These are phyloP conservation scores for Cruciata laevipes DNA, from an alignment of 257 asterid genomes.

Conservation along the genomic window DNA sequence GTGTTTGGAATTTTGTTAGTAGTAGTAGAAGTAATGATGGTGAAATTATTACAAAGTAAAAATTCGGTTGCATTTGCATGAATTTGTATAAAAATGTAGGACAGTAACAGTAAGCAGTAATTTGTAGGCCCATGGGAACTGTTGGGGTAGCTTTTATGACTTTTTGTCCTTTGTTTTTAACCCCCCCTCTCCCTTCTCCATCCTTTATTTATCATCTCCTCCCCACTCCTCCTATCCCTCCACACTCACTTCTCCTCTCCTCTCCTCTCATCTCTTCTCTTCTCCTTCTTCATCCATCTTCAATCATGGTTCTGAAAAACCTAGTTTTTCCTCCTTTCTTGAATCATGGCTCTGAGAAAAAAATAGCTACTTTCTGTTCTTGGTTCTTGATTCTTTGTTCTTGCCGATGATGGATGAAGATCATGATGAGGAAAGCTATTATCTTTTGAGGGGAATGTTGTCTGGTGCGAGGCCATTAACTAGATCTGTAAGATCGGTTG, in stretches of 20 bases:
- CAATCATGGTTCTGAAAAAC: neutral
- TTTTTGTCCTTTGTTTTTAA: conserved; percentile 33
- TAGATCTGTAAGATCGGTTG: conserved; percentile 28
- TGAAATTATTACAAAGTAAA: neutral
- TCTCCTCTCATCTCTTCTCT: conserved; percentile 2
- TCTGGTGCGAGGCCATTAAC: conserved; percentile 84
- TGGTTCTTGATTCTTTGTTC: neutral
- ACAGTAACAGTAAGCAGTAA: neutral
- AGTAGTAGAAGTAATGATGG: neutral
- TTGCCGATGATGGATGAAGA: neutral
- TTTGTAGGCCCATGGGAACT: conserved; percentile 45
- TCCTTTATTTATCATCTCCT: conserved; percentile 42
- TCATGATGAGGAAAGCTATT: conserved; percentile 29
- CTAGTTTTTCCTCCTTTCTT: neutral
- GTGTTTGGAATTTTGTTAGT: conserved; percentile 1
- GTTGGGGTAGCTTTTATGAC: conserved; percentile 58
- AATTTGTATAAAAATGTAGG: neutral
- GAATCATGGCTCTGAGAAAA: neutral
- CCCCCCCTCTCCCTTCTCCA: conserved; percentile 27
- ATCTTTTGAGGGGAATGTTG: conserved; percentile 92
- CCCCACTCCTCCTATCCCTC: conserved; percentile 4
- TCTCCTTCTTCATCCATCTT: neutral
- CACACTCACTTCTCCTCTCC: conserved; percentile 7
- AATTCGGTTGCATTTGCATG: neutral
- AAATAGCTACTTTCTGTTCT: neutral